phyloP scores from a whole-genome alignment of 2,329 filamentous ascomycete genomes.

The Neopestalotiopsis clavispora region DNA sequence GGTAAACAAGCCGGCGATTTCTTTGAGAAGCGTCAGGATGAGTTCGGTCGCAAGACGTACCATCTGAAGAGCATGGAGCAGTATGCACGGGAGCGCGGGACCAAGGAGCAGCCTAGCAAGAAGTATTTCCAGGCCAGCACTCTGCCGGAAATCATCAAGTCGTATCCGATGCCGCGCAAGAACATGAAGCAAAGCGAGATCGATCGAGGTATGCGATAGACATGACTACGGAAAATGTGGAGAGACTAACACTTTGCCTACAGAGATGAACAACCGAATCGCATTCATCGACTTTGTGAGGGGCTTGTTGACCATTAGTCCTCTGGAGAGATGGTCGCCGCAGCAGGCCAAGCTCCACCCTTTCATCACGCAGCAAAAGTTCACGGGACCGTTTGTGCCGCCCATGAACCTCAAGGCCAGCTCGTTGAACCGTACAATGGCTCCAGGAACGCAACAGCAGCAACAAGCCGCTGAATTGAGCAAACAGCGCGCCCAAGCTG shows the following conservation, averaged over 20 bases:
- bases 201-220: constrained; percentile 76
- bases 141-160: constrained; percentile 94
- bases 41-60: constrained; percentile 90
- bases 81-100: constrained; percentile 92
- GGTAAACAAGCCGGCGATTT: constrained; percentile 98
- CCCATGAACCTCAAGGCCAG: constrained; percentile 95
- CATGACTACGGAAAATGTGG: constrained; percentile 18
- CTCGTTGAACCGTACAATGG: constrained; percentile 83
- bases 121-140: constrained; percentile 98
- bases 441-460: constrained; percentile 93
- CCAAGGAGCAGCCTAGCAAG: constrained; percentile 98
- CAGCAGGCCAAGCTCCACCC: constrained; percentile 97
- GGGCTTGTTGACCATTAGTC: constrained; percentile 91
- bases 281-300: constrained; percentile 98
- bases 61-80: constrained; percentile 97
- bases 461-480: constrained; percentile 92
- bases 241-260: constrained; percentile 19
- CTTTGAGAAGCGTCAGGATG: constrained; percentile 90
- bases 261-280: constrained; percentile 98
- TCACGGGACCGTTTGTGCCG: constrained; percentile 92
- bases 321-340: constrained; percentile 94
- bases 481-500: constrained; percentile 82
- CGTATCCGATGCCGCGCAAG: constrained; percentile 97
- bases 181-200: constrained; percentile 99
- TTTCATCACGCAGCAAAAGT: constrained; percentile 98